Base-by-base conservation (phyloP, 805 yeast species). In the Candida montana region DNA sequence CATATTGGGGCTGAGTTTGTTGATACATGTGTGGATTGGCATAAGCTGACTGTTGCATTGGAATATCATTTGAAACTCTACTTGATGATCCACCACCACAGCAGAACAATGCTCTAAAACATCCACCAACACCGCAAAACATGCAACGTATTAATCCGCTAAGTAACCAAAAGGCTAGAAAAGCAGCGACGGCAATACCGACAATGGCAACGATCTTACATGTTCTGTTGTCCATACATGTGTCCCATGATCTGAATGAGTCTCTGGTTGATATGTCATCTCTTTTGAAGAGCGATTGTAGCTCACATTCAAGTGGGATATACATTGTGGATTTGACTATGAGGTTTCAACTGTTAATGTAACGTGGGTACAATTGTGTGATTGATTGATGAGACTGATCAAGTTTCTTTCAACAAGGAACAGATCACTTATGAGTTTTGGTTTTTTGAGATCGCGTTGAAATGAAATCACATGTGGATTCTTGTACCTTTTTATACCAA, bases 191-290 rank as follows among this genome's bases (percentile, higher is more conserved):
- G 0, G 67, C 75, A 3, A 84, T 81, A 3, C 84, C 82, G 12
- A 83, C 85, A 33, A 85, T 84, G 4, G 85, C 90, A 17, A 82
- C 75, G 43, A 84, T 75, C 55, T 85, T 86, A 62, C 95, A 86
- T 35, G 79, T 69, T 34, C 64, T 79, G 59, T 83, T 82, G 54
- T 72, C 82, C 91, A 83, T 84, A 62, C 95, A 86, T 3, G 85
- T 75, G 55, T 81, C 77, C 93, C 95, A 85, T 40, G 59, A 50
- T 54, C 68, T 75, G 67, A 82, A 82, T 6, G 83, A 60, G 23
- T 67, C 51, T 6, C 65, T 68, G 2, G 71, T 65, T 18, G 58
- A 50, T 12, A 51, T 46, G 2, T 57, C 58, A 37, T 54, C 63
- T 31, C 45, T 38, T 26, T 37, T 21, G 45, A 46, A 19, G 45